Evolutionary conservation across 1,284 basidiomycete species (phyloP).

Genomic region (Bondarzewia mesenterica): DNA sequence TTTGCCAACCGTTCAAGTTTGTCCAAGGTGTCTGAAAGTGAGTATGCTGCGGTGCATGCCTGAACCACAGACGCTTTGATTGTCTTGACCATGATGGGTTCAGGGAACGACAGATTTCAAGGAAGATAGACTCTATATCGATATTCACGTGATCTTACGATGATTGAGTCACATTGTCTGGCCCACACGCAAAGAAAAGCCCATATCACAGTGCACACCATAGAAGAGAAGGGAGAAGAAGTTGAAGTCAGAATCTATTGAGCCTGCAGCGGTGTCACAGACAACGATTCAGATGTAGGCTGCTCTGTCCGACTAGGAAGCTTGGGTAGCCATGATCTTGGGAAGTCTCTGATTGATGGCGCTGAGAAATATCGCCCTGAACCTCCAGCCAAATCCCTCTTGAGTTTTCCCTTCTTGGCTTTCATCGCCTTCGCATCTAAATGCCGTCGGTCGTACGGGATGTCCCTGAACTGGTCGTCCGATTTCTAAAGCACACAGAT

Average conservation of each 20-base stretch:
- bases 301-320: not conserved
- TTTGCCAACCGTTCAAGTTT: slow-evolving; percentile 47
- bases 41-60: slow-evolving; percentile 44
- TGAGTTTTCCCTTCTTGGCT: slow-evolving; percentile 55
- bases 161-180: not conserved
- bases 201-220: too few species aligned
- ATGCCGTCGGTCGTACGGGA: slow-evolving; percentile 76
- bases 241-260: slow-evolving; percentile 1
- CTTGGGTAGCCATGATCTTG: slow-evolving; percentile 68
- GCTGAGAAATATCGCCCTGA: slow-evolving; percentile 46
- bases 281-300: not conserved
- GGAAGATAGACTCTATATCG: not conserved
- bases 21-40: slow-evolving; percentile 42
- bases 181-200: too few species aligned
- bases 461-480: slow-evolving; percentile 45
- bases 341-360: slow-evolving; percentile 70
- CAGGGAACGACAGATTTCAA: too few species aligned
- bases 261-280: not conserved
- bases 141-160: not conserved
- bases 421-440: slow-evolving; percentile 62
- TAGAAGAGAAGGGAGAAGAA: too few species aligned
- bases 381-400: slow-evolving; percentile 27
- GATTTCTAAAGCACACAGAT: slow-evolving; percentile 31
- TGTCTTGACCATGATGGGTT: slow-evolving; percentile 14
- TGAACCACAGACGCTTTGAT: slow-evolving; percentile 47